Evolutionary conservation across 306 rosid species (phyloP).

Genomic region (Cucumis cinereus): DNA sequence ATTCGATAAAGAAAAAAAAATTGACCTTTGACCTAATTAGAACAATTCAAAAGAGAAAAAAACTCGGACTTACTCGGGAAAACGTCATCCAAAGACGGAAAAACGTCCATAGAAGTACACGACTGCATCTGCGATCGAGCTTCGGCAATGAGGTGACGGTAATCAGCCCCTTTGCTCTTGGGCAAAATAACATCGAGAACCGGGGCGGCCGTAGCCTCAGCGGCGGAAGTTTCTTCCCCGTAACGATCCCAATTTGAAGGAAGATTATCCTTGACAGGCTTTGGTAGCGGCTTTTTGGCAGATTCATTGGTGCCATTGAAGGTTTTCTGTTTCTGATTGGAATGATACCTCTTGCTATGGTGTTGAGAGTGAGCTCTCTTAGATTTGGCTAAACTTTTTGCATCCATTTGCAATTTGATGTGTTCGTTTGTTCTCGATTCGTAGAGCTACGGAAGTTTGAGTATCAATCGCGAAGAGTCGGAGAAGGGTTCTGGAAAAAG

Average conservation of each 20-base stretch:
- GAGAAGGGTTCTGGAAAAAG: too few species aligned
- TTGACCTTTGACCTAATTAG: not conserved
- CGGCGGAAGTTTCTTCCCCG: slow-evolving; percentile 27
- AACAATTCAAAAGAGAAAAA: not conserved
- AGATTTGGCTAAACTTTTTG: slow-evolving; percentile 69
- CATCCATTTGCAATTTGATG: slow-evolving; percentile 32
- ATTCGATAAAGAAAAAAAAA: not conserved
- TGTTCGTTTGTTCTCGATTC: too few species aligned
- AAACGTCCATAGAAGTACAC: slow-evolving; percentile 14
- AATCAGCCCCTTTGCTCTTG: slow-evolving; percentile 77
- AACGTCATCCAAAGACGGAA: slow-evolving; percentile 40
- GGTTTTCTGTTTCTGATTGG: slow-evolving; percentile 30
- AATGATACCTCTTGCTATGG: slow-evolving; percentile 38
- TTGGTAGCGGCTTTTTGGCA: slow-evolving; percentile 19
- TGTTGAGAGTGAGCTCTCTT: slow-evolving; percentile 78
- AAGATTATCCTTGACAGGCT: slow-evolving; percentile 30
- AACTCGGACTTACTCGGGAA: slow-evolving; percentile 32
- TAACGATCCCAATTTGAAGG: slow-evolving; percentile 82
- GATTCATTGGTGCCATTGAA: too few species aligned
- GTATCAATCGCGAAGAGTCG: too few species aligned
- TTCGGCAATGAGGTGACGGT: slow-evolving; percentile 47
- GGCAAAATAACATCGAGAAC: slow-evolving; percentile 35
- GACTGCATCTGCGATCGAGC: slow-evolving; percentile 41
- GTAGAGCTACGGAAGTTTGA: too few species aligned
- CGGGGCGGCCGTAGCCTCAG: slow-evolving; percentile 13